A percentile compares a stretch with the other conserved stretches of the same genome.
Evolutionary conservation across 331 rosid species (phyloP).

Genomic region (Prunus yedoensis): DNA sequence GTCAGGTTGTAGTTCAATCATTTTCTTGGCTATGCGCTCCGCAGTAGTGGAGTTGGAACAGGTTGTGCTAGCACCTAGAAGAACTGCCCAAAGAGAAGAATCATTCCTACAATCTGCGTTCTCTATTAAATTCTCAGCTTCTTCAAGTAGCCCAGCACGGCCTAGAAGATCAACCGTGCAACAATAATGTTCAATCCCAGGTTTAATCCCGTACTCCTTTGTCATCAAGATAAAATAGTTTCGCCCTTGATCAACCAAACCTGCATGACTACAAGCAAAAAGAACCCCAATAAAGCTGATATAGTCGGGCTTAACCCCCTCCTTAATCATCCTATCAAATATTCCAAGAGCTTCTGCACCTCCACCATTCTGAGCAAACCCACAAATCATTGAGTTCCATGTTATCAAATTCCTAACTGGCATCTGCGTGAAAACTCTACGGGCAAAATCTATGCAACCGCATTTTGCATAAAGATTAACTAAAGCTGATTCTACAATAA

Average conservation of each 20-base stretch:
- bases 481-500: constrained; percentile 79
- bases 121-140: constrained; percentile 69
- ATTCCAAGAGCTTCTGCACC: constrained; percentile 55
- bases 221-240: constrained; percentile 53
- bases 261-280: constrained; percentile 87
- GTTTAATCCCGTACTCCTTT: constrained; percentile 50
- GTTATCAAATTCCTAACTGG: constrained; percentile 69
- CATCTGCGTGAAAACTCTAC: constrained; percentile 53
- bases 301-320: constrained; percentile 65
- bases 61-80: constrained; percentile 83
- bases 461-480: constrained; percentile 87
- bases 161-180: constrained; percentile 87
- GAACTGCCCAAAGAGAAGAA: constrained; percentile 74
- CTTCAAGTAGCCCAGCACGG: constrained; percentile 75
- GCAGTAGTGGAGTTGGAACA: constrained; percentile 52
- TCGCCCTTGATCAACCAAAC: constrained; percentile 76
- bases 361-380: constrained; percentile 83
- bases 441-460: constrained; percentile 62
- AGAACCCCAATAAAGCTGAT: constrained; percentile 72
- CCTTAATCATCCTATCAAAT: constrained; percentile 60
- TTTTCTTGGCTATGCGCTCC: constrained; percentile 72
- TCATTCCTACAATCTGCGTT: constrained; percentile 62
- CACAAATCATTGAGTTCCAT: constrained; percentile 85
- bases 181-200: constrained; percentile 71
- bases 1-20: constrained; percentile 68